Evolutionary conservation across 176 grass and related monocot species (phyloP), one percentile per base, ranked within the genome.

Genomic region (Urochloa ruziziensis): DNA sequence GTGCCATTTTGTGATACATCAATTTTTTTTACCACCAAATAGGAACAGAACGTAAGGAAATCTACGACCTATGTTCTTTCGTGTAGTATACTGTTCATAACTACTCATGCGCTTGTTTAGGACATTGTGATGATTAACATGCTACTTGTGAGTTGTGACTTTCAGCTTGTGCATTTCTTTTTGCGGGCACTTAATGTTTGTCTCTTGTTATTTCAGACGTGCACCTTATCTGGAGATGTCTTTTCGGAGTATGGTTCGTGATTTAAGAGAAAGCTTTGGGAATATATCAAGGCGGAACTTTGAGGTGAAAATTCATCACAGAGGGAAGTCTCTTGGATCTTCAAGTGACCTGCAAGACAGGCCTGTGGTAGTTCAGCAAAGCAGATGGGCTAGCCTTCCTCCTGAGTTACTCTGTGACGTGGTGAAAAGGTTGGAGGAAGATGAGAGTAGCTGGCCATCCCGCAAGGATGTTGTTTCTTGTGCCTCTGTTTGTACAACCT

Each of bases 401-500:
- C 93, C 93, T 34, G 93, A 96, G 70, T 89, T 96, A 43, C 93
- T 96, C 64, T 73, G 75, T 19, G 93, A 96, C 49, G 86, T 96
- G 79, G 88, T 93, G 44, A 88, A 80, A 78, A 87, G 90, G 67
- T 43, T 96, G 75, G 93, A 96, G 74, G 88, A 92, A 35, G 91
- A 91, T 12, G 94, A 94, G 35, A 90, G 79, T 67, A 87, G 78
- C 24, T 97, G 94, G 94, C 94, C 94, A 3, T 90, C 86, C 61
- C 88, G 94, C n/a, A 97, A 91, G 77, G 80, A 97, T 77, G 94
- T 97, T 54, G 94, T 97, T 71, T 88, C 77, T 5, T 94, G 92
- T 48, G 92, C 94, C 13, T 91, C 90, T 40, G 90, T 94, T 67
- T 97, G 92, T 34, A 90, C 54, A 56, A 88, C 92, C 23, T 97